phyloP scores from a whole-genome alignment of 1,284 basidiomycete species.

The Neolentinus lepideus region DNA sequence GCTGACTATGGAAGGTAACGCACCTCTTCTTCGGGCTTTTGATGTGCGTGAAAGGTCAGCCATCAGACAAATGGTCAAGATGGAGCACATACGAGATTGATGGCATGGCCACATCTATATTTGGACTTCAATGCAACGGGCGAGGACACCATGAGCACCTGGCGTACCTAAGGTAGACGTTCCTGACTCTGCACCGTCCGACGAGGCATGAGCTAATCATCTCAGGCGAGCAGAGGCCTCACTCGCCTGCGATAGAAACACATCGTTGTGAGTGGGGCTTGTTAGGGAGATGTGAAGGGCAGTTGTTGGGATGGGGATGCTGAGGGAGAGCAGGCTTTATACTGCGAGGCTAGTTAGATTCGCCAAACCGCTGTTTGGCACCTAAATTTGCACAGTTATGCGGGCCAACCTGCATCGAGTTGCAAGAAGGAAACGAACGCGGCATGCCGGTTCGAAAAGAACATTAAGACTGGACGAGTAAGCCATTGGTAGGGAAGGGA shows the following conservation, averaged over 20 bases:
- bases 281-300: not conserved
- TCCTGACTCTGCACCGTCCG: not conserved
- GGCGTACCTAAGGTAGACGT: not conserved
- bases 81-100: not conserved
- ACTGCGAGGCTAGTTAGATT: not conserved
- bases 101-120: not conserved
- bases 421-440: not conserved
- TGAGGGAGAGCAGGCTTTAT: not conserved
- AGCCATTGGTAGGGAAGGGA: not conserved
- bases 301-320: not conserved
- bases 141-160: not conserved
- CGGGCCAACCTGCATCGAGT: not conserved
- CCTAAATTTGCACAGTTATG: not conserved
- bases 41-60: not conserved
- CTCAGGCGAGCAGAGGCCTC: not conserved
- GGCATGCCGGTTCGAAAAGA: not conserved
- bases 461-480: not conserved
- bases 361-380: not conserved
- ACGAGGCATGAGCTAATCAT: not conserved
- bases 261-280: not conserved
- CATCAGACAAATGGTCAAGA: not conserved
- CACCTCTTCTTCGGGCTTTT: constrained; percentile 1
- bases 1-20: not conserved
- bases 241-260: not conserved
- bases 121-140: not conserved